Evolutionary conservation across 352 stramenopile genomes (phyloP), one percentile per base, ranked within the genome.

Genomic region (Globisporangium carolinianum): DNA sequence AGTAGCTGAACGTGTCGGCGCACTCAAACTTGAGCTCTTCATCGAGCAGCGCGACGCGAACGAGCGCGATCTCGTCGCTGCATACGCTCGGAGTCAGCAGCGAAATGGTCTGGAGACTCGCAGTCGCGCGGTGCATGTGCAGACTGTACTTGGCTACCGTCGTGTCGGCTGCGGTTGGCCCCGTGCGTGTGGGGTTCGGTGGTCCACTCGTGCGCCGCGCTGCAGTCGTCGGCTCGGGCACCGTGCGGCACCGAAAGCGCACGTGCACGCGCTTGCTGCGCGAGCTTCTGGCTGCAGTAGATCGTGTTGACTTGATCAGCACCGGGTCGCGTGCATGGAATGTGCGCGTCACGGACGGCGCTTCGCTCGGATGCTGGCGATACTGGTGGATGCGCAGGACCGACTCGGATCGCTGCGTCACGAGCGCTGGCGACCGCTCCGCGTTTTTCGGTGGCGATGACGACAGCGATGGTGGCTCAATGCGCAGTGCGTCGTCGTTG

Each of bases 1-100:
- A 71, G 17, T 97, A 76, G 5, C 79, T 87, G 37, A 97, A 67
- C 15, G 92, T 95, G 55, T 97, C 91, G 3, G 84, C 90, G n/a
- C 81, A 91, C 15, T 78, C 62, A 60, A 91, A 98, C 6, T 61
- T 75, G 18, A 87, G 51, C 2, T 76, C 70, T 4, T 76, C 66
- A 9, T 78, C 63, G 18, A 75, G 45, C 1, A 95, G 62, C 10
- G 67, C 64, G 24, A 96, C 59, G 45, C 86, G 73, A 5, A 89
- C 62, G 2, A 70, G 60, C 60, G 80, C 57, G 37, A 67, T 54
- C 3, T 47, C 9, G 5, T 18, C 11, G n/a, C 6, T 57, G 2
- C 5, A 24, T 6, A 4, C 41, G 17, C 39, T 51, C 14, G 35
- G 56, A 6, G n/a, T n/a, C 35, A 63, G 11, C 14, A 59, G 38